Base-by-base conservation (phyloP, 2,329 filamentous ascomycete genomes). In the Calonectria hawksworthii region DNA sequence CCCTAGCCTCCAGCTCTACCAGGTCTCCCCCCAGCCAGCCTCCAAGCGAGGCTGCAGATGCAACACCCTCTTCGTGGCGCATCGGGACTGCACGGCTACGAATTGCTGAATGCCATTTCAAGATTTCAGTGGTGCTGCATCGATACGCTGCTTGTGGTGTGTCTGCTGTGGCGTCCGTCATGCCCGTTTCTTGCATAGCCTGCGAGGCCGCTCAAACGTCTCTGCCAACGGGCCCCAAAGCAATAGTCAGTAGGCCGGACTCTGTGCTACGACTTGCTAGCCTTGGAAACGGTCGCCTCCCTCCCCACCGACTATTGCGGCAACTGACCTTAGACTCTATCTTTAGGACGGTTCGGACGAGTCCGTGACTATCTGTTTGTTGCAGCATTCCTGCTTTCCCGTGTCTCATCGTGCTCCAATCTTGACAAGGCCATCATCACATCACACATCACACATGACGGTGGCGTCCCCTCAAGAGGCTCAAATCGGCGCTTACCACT, bases 401-500 rank as follows among this genome's bases (percentile, higher is more conserved):
- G 61, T 65, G 28, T 65, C 56, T 28, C 41, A 50, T 47, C 21
- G 16, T 44, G 65, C 51, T 47, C 61, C 68, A 64, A 52, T 59
- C 30, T 36, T 34, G 51, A 52, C 9, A 14, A 51, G 23, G 32
- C 47, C 28, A 56, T 61, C 59, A 51, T 41, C 50, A 32, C 56
- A 63, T 63, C 36, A 41, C 56, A 21, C 56, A 63, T 63, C 56
- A 10, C 56, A 61, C 56, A 63, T 63, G 38, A 41, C 64, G 26
- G 51, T 54, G 68, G 72, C 75, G 61, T 68, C 63, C 66, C 70
- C 72, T 52, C 23, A 63, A 59, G 72, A 79, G 76, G 74, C 74
- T 80, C 74, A 80, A 80, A 75, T 76, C 74, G 72, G 68, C 77
- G 78, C 79, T 81, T 80, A 72, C 72, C 73, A 51, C 54, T 76